Base-by-base conservation (phyloP, 371 early-diverging fungal genomes). In the Haplosporangium sp. region DNA sequence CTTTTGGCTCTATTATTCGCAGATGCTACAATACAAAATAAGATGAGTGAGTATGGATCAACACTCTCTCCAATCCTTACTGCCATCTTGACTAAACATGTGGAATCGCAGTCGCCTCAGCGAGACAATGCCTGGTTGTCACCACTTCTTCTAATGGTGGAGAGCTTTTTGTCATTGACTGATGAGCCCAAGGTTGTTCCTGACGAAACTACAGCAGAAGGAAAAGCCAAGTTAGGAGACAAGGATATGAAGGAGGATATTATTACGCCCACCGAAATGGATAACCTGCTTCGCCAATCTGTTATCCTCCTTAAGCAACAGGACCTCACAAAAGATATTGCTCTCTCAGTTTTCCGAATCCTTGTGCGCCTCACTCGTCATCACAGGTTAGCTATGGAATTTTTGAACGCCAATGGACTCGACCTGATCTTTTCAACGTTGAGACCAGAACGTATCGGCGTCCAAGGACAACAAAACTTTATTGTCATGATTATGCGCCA, bases 401-500 rank as follows among this genome's bases (percentile, higher is more conserved):
- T 98, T 71, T 86, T 95, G 45, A 86, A 89, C 2, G 74, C 86
- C 35, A 90, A 90, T 56, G 93, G 95, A 8, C 74, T 96, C 35
- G 83, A 86, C 2, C 63, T 88, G 20, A 71, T 95, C 8, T 88
- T 95, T 68, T 82, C 85, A 19, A 78, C 85, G 7, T 83, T 85
- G 37, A 82, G 86, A 8, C 69, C 75, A 1, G 84, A 85, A 44
- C 72, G 91, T 5, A 88, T 89, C 59, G 86, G 86, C 10, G 90
- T 94, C 52, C 87, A 87, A 64, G 91, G 93, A 3, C 94, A 95
- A 50, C 93, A 91, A 68, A 87, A 91, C 4, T 87, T 94, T 52
- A 89, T 91, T 48, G 84, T 94, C 38, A 90, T 97, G 65, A 93
- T 98, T 52, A 75, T 98, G 61, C 91, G 98, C 5, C 96, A 98